Evolutionary conservation across 2,329 filamentous ascomycete genomes (phyloP).

Genomic region (Pseudopithomyces maydicus): DNA sequence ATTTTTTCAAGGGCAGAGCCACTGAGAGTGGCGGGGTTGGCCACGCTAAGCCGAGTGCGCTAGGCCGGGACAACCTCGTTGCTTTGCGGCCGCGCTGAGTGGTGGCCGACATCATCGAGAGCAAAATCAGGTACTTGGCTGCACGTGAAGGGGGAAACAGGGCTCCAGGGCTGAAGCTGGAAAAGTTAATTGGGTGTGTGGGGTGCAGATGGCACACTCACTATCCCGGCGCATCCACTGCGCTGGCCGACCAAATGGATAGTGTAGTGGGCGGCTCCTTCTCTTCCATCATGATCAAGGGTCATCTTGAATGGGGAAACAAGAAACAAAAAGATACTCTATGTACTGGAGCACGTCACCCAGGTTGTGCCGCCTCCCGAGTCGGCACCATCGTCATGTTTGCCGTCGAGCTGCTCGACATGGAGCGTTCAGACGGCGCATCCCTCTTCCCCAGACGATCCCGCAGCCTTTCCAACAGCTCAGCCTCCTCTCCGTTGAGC

Average conservation of each 20-base stretch:
- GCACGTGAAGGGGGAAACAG: too few relatives aligned
- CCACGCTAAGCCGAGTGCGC: background rate
- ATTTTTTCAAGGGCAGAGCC: conserved; percentile 2
- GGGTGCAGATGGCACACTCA: too few relatives aligned
- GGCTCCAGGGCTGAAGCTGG: too few relatives aligned
- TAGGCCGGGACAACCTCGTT: background rate
- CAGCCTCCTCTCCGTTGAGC: conserved; percentile 41
- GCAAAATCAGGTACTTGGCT: background rate
- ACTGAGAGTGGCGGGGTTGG: conserved; percentile 1
- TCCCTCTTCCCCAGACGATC: conserved; percentile 32
- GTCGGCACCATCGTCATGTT: conserved; percentile 28
- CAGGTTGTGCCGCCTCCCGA: background rate
- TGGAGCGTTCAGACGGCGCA: conserved; percentile 4
- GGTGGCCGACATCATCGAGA: background rate
- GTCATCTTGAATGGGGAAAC: too few relatives aligned
- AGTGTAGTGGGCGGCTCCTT: too few relatives aligned
- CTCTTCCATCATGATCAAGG: background rate
- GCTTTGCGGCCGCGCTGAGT: background rate
- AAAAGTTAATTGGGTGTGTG: too few relatives aligned
- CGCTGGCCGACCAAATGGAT: too few relatives aligned
- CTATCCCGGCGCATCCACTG: too few relatives aligned
- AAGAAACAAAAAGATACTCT: background rate
- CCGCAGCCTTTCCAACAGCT: conserved; percentile 43
- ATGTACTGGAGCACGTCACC: background rate
- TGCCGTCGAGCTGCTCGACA: conserved; percentile 17